Evolutionary conservation across 257 asterid genomes (phyloP).

Genomic region (Solanum gracilifrons): DNA sequence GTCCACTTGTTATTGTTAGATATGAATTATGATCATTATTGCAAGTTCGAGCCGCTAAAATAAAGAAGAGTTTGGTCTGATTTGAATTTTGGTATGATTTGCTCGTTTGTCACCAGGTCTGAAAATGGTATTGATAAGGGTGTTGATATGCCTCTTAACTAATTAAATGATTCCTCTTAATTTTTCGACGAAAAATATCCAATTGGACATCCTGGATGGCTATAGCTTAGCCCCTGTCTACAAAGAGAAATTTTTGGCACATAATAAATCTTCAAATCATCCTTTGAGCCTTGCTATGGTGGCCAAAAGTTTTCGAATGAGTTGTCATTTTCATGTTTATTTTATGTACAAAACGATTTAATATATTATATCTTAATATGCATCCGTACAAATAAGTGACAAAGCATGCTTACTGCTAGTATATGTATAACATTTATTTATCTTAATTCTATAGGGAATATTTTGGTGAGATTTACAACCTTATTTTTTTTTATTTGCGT

Average conservation of each 20-base stretch:
- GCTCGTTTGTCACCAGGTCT: accelerated
- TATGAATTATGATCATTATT: neutral
- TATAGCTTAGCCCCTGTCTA: neutral
- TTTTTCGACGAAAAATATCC: accelerated
- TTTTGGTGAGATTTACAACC: neutral
- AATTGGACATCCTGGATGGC: accelerated
- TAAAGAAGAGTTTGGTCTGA: neutral
- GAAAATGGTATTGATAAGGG: neutral
- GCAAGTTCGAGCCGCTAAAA: neutral
- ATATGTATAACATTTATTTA: too few relatives aligned
- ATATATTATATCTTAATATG: too few relatives aligned
- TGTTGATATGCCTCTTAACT: neutral
- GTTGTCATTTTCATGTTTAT: neutral
- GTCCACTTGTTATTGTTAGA: neutral
- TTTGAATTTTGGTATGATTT: neutral
- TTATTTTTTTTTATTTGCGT: neutral
- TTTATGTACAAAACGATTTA: neutral
- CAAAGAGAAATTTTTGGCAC: neutral
- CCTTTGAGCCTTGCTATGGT: neutral
- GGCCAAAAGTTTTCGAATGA: neutral
- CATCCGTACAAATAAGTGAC: too few relatives aligned
- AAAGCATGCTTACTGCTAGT: neutral
- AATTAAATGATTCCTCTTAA: neutral
- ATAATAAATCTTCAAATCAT: neutral
- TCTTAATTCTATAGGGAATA: neutral